These are phyloP conservation scores for Cercophora sp. DNA, from an alignment of 495 filamentous ascomycete genomes.

Conservation along the genomic window DNA sequence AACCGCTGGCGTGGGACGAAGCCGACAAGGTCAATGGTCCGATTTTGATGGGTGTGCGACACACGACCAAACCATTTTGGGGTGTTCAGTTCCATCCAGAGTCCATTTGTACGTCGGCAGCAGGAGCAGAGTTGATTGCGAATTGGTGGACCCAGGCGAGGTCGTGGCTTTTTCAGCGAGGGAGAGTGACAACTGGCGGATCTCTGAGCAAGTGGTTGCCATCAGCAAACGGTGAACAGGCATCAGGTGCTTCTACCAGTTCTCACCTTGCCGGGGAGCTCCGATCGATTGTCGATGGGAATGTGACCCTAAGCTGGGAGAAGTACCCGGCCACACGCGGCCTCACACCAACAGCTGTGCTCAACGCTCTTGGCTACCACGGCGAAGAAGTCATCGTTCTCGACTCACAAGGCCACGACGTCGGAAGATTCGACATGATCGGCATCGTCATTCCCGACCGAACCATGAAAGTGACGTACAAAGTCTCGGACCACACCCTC, in stretches of 20 bases:
- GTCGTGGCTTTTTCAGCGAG: neutral
- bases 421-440: neutral
- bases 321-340: neutral
- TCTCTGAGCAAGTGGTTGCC: neutral
- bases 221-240: neutral
- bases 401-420: neutral
- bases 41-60: neutral
- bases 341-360: neutral
- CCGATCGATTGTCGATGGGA: neutral
- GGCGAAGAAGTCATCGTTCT: neutral
- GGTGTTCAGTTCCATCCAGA: neutral
- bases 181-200: neutral
- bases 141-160: neutral
- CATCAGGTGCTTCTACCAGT: neutral
- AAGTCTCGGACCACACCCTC: neutral
- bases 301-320: neutral
- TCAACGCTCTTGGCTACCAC: neutral
- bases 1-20: neutral
- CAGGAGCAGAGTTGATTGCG: neutral
- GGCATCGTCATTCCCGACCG: neutral
- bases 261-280: neutral
- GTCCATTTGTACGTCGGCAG: neutral
- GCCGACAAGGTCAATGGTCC: neutral
- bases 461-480: slow-evolving; percentile 1
- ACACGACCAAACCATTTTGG: neutral